Conservation (phyloP, 2,329 filamentous ascomycete species). For the Basipetospora chlamydospora region DNA sequence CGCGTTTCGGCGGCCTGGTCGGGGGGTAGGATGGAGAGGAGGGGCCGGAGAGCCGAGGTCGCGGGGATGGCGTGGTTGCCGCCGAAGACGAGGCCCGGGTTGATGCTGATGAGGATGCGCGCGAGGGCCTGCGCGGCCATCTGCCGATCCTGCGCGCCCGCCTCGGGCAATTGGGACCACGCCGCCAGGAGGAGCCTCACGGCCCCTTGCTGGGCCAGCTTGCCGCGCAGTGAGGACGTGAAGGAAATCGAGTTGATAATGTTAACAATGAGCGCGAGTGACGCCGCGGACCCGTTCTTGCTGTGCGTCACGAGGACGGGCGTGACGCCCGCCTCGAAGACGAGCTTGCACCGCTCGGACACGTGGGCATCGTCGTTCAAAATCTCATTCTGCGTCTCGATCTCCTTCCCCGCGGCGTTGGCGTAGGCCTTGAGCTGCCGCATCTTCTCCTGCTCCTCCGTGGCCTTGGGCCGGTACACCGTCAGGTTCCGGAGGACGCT, state of each 20-base stretch:
- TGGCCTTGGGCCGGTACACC: slow-evolving; percentile 58
- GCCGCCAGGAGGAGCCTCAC: slow-evolving; percentile 68
- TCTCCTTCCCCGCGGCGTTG: slow-evolving; percentile 54
- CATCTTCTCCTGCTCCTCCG: slow-evolving; percentile 88
- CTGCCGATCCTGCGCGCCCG: slow-evolving; percentile 30
- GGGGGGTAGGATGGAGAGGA: slow-evolving; percentile 58
- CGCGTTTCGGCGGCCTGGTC: slow-evolving; percentile 48
- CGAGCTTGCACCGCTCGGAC: slow-evolving; percentile 54
- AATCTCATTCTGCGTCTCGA: slow-evolving; percentile 41
- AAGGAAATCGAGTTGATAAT: slow-evolving; percentile 68
- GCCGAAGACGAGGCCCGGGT: slow-evolving; percentile 72
- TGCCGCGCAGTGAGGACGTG: slow-evolving; percentile 57
- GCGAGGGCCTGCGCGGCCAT: slow-evolving; percentile 68
- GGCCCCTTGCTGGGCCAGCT: slow-evolving; percentile 85
- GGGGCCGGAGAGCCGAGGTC: slow-evolving; percentile 67
- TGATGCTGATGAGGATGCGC: slow-evolving; percentile 73
- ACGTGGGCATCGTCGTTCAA: slow-evolving; percentile 68
- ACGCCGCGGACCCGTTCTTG: slow-evolving; percentile 56
- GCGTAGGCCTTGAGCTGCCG: slow-evolving; percentile 88
- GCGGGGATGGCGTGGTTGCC: slow-evolving; percentile 59
- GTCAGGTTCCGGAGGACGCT: slow-evolving; percentile 80
- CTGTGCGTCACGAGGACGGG: slow-evolving; percentile 63
- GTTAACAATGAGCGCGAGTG: slow-evolving; percentile 56
- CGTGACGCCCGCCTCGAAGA: slow-evolving; percentile 67
- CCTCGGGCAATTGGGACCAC: slow-evolving; percentile 45